phyloP scores from a whole-genome alignment of 2,329 filamentous ascomycete species.

The Beauveria pseudobassiana region DNA sequence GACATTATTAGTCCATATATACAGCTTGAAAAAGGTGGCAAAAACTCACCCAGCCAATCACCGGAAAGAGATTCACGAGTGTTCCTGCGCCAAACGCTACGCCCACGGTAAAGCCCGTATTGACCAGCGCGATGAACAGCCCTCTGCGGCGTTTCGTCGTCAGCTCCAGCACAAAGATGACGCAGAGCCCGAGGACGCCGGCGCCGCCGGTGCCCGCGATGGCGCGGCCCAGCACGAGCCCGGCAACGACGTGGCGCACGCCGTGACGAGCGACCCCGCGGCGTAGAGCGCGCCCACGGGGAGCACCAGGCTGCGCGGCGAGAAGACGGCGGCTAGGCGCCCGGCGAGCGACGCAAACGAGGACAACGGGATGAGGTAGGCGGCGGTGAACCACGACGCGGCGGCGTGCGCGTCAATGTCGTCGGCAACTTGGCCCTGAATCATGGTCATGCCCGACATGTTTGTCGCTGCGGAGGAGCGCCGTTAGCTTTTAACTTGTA shows the following conservation, averaged over 20 bases:
- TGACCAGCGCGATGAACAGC: constrained; percentile 65
- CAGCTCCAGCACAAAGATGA: constrained; percentile 72
- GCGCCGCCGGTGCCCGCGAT: constrained; percentile 63
- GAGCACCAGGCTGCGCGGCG: constrained; percentile 57
- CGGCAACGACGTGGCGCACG: constrained; percentile 44
- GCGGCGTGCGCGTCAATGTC: constrained; percentile 67
- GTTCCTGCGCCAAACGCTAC: constrained; percentile 64
- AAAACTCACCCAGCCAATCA: constrained; percentile 59
- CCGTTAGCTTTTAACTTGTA: no score
- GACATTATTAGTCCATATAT: not conserved
- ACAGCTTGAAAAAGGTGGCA: not conserved
- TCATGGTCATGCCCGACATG: constrained; percentile 74
- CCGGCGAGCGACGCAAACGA: constrained; percentile 62
- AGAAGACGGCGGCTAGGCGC: constrained; percentile 67
- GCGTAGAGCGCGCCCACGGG: constrained; percentile 50
- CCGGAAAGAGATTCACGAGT: constrained; percentile 56
- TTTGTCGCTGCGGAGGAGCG: constrained; percentile 44
- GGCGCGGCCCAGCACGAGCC: constrained; percentile 62
- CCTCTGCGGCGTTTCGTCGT: constrained; percentile 60
- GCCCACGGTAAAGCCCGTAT: constrained; percentile 64
- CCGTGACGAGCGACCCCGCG: constrained; percentile 57
- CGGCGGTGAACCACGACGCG: constrained; percentile 73
- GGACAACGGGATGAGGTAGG: constrained; percentile 60
- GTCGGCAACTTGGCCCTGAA: constrained; percentile 67
- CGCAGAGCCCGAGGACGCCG: constrained; percentile 63